phyloP scores from a whole-genome alignment of 1,284 basidiomycete species.

The Malassezia cuniculi region DNA sequence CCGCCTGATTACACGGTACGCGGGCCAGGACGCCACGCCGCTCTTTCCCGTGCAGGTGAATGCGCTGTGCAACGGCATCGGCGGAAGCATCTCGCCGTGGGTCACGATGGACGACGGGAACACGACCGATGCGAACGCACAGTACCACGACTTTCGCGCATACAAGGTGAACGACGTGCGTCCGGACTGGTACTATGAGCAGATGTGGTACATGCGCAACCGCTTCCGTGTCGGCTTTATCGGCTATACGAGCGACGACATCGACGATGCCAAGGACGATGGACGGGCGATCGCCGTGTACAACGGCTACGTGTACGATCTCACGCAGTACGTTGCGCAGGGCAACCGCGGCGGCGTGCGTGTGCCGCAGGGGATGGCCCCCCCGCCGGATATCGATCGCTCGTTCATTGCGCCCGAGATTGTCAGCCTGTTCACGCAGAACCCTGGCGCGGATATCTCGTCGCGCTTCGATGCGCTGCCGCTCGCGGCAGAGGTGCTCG shows the following conservation, averaged over 20 bases:
- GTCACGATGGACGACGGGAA: slow-evolving; percentile 69
- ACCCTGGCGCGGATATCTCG: slow-evolving; percentile 72
- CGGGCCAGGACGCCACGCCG: slow-evolving; percentile 61
- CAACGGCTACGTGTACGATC: slow-evolving; percentile 72
- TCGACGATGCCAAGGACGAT: slow-evolving; percentile 57
- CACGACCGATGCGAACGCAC: slow-evolving; percentile 57
- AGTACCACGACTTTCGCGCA: slow-evolving; percentile 85
- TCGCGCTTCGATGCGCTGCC: slow-evolving; percentile 58
- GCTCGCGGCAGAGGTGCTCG: slow-evolving; percentile 58
- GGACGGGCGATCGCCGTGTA: slow-evolving; percentile 65
- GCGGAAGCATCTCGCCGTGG: slow-evolving; percentile 69
- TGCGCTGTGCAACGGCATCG: slow-evolving; percentile 77
- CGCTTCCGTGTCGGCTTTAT: slow-evolving; percentile 75
- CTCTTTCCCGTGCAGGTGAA: slow-evolving; percentile 95
- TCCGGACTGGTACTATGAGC: slow-evolving; percentile 95
- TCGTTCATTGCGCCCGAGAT: slow-evolving; percentile 66
- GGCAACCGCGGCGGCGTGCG: slow-evolving; percentile 46
- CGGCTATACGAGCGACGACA: slow-evolving; percentile 68
- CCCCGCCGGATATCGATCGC: slow-evolving; percentile 52
- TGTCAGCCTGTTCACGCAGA: slow-evolving; percentile 67
- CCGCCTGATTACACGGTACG: slow-evolving; percentile 68
- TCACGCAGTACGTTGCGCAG: slow-evolving; percentile 58
- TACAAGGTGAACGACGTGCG: slow-evolving; percentile 64
- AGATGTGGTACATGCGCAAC: slow-evolving; percentile 60
- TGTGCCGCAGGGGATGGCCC: slow-evolving; percentile 55